A percentile compares a stretch with the other conserved stretches of the same genome.
Evolutionary conservation across 495 filamentous ascomycete species (phyloP).

Genomic region (Astrothelium macrocarpum): DNA sequence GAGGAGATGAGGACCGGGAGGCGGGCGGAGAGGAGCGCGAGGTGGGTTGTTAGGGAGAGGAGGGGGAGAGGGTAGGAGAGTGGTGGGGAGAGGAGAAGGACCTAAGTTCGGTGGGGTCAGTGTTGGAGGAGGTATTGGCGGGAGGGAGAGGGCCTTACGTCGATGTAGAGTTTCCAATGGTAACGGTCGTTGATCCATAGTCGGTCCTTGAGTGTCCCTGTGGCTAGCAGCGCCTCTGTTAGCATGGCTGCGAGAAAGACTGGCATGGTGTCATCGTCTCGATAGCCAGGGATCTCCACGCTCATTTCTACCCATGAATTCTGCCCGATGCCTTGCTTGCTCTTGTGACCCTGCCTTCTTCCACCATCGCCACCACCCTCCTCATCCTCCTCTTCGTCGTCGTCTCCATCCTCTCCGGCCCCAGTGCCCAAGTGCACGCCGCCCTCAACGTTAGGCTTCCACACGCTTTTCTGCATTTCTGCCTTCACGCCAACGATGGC

Average conservation of each 20-base stretch:
- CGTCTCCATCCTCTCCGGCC: conserved; percentile 1
- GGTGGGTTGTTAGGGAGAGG: conserved; percentile 83
- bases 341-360: conserved; percentile 22
- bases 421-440: conserved; percentile 9
- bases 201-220: conserved; percentile 56
- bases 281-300: conserved; percentile 74
- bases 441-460: conserved; percentile 21
- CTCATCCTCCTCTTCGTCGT: conserved; percentile 28
- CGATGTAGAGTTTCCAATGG: conserved; percentile 94
- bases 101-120: conserved; percentile 39
- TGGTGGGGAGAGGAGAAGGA: conserved; percentile 84
- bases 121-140: background rate
- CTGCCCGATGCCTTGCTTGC: conserved; percentile 31
- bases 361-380: conserved; percentile 14
- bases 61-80: conserved; percentile 86
- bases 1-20: conserved; percentile 76
- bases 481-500: conserved; percentile 91
- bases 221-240: conserved; percentile 74
- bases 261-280: conserved; percentile 85
- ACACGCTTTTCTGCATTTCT: conserved; percentile 65
- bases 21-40: conserved; percentile 83
- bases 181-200: conserved; percentile 78
- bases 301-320: conserved; percentile 71
- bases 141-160: conserved; percentile 49
- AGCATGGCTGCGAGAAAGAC: conserved; percentile 82